Evolutionary conservation across 108 stramenopile species (phyloP), one percentile per base, ranked within the genome.

Genomic region (Mayamaea pseudoterrestris): DNA sequence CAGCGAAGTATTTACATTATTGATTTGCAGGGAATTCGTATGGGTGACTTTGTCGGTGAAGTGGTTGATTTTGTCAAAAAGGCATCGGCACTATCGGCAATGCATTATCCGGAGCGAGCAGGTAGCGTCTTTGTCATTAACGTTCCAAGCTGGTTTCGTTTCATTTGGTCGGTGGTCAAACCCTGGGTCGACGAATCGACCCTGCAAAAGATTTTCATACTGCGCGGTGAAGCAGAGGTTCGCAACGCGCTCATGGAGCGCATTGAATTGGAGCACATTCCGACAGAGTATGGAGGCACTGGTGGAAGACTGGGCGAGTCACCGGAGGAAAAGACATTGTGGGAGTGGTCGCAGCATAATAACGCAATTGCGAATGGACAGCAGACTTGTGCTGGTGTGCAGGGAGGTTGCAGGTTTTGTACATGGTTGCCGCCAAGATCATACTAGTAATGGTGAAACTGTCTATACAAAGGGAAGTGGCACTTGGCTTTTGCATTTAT

Each of bases 41-140:
- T 88, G 47, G 66, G 32, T 27, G 85, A 88, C 50, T 78, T 88
- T 75, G 80, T 68, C 1, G 85, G 80, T 11, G 80, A 82, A 12
- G 63, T 63, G 17, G 65, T 83, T 12, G 78, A 82, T 26, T 82
- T 75, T 62, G 75, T 79, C 41, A 71, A 75, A 31, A 55, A 48
- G 24, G 64, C 69, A 23, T 54, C 65, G 11, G 41, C 61, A 11
- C 74, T 82, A 30, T 71, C 76, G 8, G 69, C 54, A 4, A 45
- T 57, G 18, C 80, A 88, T 56, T 88, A 82, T 63, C 85, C 85
- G 11, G 85, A 88, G 53, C 65, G 84, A 22, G 63, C 69, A 16
- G 77, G 78, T 14, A 24, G 17, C 3, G 41, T 54, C 3, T 43
- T 25, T 17, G 25, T 35, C 30, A 36, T 36, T 23, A 64, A 73